A percentile compares a stretch with the other conserved stretches of the same genome.
These are phyloP conservation scores for Sechiopsis laciniata DNA, from an alignment of 306 rosid genomes.

Conservation along the genomic window DNA sequence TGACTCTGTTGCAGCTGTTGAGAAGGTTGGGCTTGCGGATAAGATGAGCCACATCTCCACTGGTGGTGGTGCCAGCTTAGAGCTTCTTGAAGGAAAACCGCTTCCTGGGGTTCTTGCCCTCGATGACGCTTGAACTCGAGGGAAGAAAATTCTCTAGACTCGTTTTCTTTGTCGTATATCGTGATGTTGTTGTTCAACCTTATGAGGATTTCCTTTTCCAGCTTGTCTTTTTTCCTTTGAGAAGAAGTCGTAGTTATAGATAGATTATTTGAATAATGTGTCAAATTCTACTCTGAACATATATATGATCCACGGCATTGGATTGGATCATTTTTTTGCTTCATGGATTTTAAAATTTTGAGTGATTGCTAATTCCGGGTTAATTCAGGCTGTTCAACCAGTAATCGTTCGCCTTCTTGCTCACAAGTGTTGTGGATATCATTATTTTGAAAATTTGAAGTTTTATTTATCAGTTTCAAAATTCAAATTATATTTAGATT, in stretches of 20 bases:
- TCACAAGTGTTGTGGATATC: background rate
- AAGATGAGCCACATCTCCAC: constrained; percentile 98
- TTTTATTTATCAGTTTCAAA: too few relatives aligned
- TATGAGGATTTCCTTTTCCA: constrained; percentile 12
- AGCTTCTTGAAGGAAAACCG: constrained; percentile 92
- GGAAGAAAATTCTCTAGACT: background rate
- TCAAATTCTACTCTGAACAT: constrained; percentile 6
- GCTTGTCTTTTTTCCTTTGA: constrained; percentile 5
- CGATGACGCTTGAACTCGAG: constrained; percentile 52
- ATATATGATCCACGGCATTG: background rate
- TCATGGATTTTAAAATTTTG: constrained; percentile 3
- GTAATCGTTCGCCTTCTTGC: background rate
- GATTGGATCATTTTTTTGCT: background rate
- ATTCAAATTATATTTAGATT: too few relatives aligned
- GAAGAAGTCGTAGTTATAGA: constrained; percentile 13
- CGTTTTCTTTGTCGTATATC: constrained; percentile 1
- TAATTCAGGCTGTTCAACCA: background rate
- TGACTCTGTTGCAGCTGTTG: constrained; percentile 95
- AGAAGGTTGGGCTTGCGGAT: constrained; percentile 84
- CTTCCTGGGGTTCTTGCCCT: constrained; percentile 97
- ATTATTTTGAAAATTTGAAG: too few relatives aligned
- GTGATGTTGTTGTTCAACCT: constrained; percentile 12
- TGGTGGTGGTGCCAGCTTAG: constrained; percentile 98
- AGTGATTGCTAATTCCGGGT: background rate
- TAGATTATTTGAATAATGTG: constrained; percentile 15